These are phyloP conservation scores for Hortaea sp. DNA, from an alignment of 2,329 filamentous ascomycete genomes.

Conservation along the genomic window DNA sequence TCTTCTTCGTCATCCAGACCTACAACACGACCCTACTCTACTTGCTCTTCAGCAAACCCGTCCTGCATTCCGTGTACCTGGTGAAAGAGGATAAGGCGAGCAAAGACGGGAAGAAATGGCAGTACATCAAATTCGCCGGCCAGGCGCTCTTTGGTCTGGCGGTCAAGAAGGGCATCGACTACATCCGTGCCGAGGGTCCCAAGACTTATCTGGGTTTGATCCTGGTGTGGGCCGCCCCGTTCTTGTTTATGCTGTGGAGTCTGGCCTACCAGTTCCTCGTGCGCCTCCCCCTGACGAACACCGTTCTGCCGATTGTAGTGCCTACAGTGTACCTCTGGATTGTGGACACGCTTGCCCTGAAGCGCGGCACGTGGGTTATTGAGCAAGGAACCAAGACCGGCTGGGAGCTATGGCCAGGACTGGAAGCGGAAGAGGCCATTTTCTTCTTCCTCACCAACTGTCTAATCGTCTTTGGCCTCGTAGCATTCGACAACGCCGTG, in stretches of 20 bases:
- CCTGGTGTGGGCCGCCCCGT: constrained; percentile 56
- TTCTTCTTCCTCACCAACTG: constrained; percentile 64
- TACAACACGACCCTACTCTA: constrained; percentile 63
- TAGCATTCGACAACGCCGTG: constrained; percentile 59
- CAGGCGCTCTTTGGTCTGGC: constrained; percentile 39
- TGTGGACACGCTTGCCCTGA: constrained; percentile 58
- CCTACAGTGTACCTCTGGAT: constrained; percentile 63
- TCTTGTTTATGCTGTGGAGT: constrained; percentile 54
- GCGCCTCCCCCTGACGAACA: constrained; percentile 48
- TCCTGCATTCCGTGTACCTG: constrained; percentile 46
- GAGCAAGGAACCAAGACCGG: constrained; percentile 57
- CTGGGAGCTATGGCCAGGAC: constrained; percentile 49
- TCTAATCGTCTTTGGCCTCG: constrained; percentile 58
- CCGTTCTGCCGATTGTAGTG: constrained; percentile 48
- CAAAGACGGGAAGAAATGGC: constrained; percentile 23
- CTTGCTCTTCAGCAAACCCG: constrained; percentile 54
- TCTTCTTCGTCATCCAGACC: constrained; percentile 70
- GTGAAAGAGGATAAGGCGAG: constrained; percentile 28
- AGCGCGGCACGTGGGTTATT: constrained; percentile 63
- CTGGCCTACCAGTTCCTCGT: constrained; percentile 56
- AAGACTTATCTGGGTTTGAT: constrained; percentile 63
- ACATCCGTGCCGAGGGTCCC: constrained; percentile 37
- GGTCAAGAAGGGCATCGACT: constrained; percentile 36
- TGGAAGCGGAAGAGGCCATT: constrained; percentile 64
- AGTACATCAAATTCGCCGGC: constrained; percentile 36